Conservation (phyloP, 2,329 filamentous ascomycete genomes). For the Cercospora berteroae region DNA sequence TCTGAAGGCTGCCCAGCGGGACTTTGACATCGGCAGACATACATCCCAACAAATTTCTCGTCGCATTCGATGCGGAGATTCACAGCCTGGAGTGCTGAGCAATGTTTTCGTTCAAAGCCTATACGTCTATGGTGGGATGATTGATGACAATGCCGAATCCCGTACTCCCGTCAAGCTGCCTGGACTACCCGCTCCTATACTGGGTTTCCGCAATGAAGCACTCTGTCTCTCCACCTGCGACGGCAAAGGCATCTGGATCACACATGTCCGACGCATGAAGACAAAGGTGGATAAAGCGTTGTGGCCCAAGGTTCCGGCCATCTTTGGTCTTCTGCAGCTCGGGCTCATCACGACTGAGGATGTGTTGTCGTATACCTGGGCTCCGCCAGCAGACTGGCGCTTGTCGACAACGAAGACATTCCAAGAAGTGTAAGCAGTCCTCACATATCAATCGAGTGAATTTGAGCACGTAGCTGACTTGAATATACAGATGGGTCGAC, state of each 20-base stretch:
- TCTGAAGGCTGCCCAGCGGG: conserved; percentile 42
- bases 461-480: not conserved
- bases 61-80: conserved; percentile 45
- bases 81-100: conserved; percentile 45
- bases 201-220: conserved; percentile 39
- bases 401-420: conserved; percentile 35
- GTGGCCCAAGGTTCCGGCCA: conserved; percentile 46
- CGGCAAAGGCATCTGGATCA: conserved; percentile 45
- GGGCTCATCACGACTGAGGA: conserved; percentile 34
- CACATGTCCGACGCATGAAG: conserved; percentile 43
- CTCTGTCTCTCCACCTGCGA: conserved; percentile 43
- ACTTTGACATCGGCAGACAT: conserved; percentile 41
- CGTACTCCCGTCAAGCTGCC: conserved; percentile 13
- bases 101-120: conserved; percentile 40
- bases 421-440: conserved; percentile 37
- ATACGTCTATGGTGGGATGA: conserved; percentile 44
- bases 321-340: conserved; percentile 38
- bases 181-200: conserved; percentile 33
- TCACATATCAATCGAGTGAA: not conserved
- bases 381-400: conserved; percentile 33
- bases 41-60: conserved; percentile 42
- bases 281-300: conserved; percentile 40
- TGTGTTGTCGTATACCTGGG: conserved; percentile 21
- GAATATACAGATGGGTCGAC: conserved; percentile 36
- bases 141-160: conserved; percentile 37